A percentile compares a stretch with the other conserved stretches of the same genome.
Conservation (phyloP, 2,329 filamentous ascomycete species). For the Colletotrichum viniferum region DNA sequence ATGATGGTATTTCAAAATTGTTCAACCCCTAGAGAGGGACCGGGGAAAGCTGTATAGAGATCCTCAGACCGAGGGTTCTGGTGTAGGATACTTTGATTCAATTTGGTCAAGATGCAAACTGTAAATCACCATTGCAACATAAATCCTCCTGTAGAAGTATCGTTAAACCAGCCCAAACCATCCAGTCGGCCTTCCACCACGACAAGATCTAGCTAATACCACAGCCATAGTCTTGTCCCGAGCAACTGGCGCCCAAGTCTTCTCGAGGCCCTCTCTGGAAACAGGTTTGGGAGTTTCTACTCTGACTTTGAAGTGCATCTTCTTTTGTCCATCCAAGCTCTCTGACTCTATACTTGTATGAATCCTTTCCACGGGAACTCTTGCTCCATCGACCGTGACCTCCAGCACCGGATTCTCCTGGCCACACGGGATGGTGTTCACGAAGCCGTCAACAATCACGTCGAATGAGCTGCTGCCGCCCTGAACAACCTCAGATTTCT, state of each 20-base stretch:
- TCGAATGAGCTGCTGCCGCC: neutral
- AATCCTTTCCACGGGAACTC: fast-evolving
- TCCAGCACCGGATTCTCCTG: neutral
- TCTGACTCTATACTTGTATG: neutral
- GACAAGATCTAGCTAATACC: neutral
- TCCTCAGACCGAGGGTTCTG: no score
- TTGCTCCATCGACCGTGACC: neutral
- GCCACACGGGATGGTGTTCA: fast-evolving
- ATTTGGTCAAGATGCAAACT: neutral
- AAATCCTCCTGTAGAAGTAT: no score
- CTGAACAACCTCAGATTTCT: neutral
- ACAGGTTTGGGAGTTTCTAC: neutral
- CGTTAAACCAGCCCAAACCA: neutral
- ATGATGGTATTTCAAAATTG: neutral
- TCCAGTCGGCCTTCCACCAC: neutral
- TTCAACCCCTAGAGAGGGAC: fast-evolving
- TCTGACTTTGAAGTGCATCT: fast-evolving
- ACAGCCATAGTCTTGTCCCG: neutral
- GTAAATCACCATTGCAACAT: no score
- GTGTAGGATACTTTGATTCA: no score
- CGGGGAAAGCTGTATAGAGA: neutral
- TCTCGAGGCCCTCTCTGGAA: neutral
- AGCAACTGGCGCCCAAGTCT: neutral
- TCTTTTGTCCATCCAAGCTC: neutral
- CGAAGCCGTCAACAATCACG: neutral